Evolutionary conservation across 108 stramenopile species (phyloP), one percentile per base, ranked within the genome.

Genomic region (Nitzschia inconspicua): DNA sequence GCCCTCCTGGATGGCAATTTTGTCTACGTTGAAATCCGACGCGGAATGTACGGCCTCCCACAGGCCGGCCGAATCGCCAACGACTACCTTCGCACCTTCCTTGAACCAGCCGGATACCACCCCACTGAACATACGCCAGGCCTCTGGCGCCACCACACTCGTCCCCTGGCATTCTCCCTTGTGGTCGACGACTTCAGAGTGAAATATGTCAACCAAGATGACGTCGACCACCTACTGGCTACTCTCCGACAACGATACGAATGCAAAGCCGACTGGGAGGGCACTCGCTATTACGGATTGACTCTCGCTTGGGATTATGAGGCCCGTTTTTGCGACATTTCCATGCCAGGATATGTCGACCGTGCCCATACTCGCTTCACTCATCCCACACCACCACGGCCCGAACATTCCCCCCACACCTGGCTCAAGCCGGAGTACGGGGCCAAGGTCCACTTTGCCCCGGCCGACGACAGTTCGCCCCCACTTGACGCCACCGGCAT

Each of bases 11-110:
- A 25, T 8, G 9, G 29, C 19, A 18, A 39, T 19, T 28, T 6
- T 28, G 35, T 56, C 0, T 39, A 22, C 36, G 55, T 40, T 8
- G 55, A 39, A 56, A 40, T 39, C 55, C 26, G 34, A 16, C 18
- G 23, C 29, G 77, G 70, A 22, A 69, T 83, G 57, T 78, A 73
- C 30, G 82, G 82, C 29, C 63, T 83, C 23, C 68, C 76, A 2
- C 83, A 84, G 55, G 66, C 78, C 8, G 79, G 83, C 1, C 20
- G 30, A 27, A 13, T 84, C 4, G 69, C 83, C 27, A 63, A 71
- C 34, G 47, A 57, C 2, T 24, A 19, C 18, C 70, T 64, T 16
- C 9, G 5, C 6, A 26, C 43, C 22, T 35, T 24, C 10, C 32
- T 71, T 7, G 44, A 13, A 4, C 14, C 25, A 4, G 24, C 27